Evolutionary conservation across 148 eudicot species (phyloP), one percentile per base, ranked within the genome.

Genomic region (Vaccinium macrocarpon): DNA sequence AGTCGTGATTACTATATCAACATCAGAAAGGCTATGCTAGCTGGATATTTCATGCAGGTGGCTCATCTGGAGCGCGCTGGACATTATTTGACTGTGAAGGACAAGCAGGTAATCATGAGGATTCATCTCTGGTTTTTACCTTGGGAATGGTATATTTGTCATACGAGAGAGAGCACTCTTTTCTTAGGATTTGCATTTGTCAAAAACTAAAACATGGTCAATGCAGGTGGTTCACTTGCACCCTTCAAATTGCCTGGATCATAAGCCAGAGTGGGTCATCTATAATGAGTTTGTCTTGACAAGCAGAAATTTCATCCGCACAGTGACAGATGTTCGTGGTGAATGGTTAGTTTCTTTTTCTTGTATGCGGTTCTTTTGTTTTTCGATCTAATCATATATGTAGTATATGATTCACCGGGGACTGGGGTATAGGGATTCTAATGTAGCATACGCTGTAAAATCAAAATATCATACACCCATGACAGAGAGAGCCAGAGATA

Each of bases 11-110:
- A 96, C 90, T 96, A 96, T 81, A 42, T 92, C 86, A 93, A 96
- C 91, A 96, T 96, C 82, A 91, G 99, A 81, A 96, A 96, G 88
- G 99, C 99, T 66, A 96, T 96, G 97, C 84, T 95, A 80, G 97
- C 99, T 83, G 99, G 99, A 76, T 94, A 96, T 84, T 96, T 96
- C 86, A 96, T 96, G 99, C 99, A 96, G 91, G 99, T 96, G 61
- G 99, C 98, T 79, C 99, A 96, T 88, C 79, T 96, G 61, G 99
- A 96, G 88, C 92, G 91, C 46, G 90, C 95, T 78, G 99, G 96
- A n/a, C 95, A 95, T 35, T 96, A 96, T 88, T 84, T 96, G 86
- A 96, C 99, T 12, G 98, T 95, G 55, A 96, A 96, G 86, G 99
- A 96, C 87, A 93, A 95, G 82, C 99, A 96, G 88, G 99, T 95